phyloP scores from a whole-genome alignment of 2,329 filamentous ascomycete species.

The Elsinoe ampelina region DNA sequence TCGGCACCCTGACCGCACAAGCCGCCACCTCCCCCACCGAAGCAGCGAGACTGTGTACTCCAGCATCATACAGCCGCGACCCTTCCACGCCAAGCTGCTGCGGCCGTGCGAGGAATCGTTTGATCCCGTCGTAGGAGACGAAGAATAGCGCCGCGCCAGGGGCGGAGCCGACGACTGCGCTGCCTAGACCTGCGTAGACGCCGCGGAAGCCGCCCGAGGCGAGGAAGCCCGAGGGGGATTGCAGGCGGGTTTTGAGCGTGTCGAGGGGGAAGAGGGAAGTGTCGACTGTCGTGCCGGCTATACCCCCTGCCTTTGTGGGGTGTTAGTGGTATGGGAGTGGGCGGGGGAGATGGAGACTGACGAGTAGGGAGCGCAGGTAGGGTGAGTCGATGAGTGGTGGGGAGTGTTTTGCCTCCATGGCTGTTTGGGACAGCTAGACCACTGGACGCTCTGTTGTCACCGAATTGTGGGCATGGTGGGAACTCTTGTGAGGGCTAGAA shows the following conservation, averaged over 20 bases:
- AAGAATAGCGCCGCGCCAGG: conserved; percentile 96
- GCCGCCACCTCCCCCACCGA: conserved; percentile 83
- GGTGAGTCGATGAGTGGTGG: background rate
- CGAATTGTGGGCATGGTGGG: no score
- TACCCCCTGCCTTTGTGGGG: conserved; percentile 59
- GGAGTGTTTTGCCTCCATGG: background rate
- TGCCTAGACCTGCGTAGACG: conserved; percentile 87
- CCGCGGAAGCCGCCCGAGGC: conserved; percentile 79
- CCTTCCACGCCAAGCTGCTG: background rate
- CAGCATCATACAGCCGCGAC: conserved; percentile 23
- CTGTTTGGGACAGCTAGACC: background rate
- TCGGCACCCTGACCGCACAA: conserved; percentile 85
- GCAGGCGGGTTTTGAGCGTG: conserved; percentile 95
- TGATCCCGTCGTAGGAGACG: conserved; percentile 29
- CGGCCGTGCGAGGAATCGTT: conserved; percentile 15
- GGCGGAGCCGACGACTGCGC: conserved; percentile 79
- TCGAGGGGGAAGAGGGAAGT: conserved; percentile 95
- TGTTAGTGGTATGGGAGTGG: background rate
- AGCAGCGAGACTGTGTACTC: conserved; percentile 71
- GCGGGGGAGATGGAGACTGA: background rate
- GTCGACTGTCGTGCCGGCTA: conserved; percentile 94
- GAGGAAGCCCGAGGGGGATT: conserved; percentile 69
- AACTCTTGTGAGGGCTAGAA: background rate
- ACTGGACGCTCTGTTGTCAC: no score
- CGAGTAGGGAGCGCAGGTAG: background rate